Evolutionary conservation across 2,329 filamentous ascomycete genomes (phyloP).

Genomic region (Teratosphaeria zuluensis): DNA sequence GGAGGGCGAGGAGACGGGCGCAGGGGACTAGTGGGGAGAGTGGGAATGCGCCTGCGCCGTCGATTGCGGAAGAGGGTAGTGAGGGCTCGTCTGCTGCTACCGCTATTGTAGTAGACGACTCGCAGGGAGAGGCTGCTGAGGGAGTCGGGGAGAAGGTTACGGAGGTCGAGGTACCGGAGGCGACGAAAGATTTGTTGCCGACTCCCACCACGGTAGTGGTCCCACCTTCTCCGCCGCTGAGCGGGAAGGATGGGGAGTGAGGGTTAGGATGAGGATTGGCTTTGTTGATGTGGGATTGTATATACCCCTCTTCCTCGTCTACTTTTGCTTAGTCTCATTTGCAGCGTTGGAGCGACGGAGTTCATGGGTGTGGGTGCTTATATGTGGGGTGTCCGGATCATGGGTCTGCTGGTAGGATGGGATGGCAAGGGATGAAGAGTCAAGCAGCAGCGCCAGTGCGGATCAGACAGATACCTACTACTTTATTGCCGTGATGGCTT

Average conservation of each 20-base stretch:
- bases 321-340: not conserved
- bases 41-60: conserved; percentile 18
- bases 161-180: conserved; percentile 4
- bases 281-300: not conserved
- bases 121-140: not conserved
- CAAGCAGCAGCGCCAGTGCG: not conserved
- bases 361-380: not conserved
- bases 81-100: not conserved
- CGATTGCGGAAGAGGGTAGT: conserved; percentile 23
- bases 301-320: not conserved
- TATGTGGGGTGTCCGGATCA: not conserved
- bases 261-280: not conserved
- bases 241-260: conserved; percentile 2
- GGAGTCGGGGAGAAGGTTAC: conserved; percentile 16
- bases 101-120: not conserved
- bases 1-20: conserved; percentile 46
- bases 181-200: conserved; percentile 3
- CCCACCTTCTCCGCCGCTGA: conserved; percentile 21
- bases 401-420: not conserved
- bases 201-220: conserved; percentile 19
- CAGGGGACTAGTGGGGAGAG: conserved; percentile 23
- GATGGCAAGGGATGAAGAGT: not conserved
- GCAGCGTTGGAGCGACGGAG: conserved; percentile 1
- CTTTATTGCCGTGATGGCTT: not conserved
- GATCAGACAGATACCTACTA: not conserved